Base-by-base conservation (phyloP, 2,329 filamentous ascomycete genomes). In the Diplodia corticola region DNA sequence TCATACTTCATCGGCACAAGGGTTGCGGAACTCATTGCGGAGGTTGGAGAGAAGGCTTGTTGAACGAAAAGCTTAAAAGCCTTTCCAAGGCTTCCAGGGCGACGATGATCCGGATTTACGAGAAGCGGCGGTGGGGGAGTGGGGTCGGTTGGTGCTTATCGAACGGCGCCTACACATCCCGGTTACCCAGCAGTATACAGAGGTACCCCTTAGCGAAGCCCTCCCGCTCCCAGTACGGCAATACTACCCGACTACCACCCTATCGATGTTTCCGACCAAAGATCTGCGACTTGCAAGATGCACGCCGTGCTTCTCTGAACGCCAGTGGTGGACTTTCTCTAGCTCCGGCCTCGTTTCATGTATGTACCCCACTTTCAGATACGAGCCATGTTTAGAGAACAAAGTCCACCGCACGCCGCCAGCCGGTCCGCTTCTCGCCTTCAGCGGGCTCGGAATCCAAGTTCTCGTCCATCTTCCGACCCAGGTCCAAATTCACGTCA, bases 1-100 rank as follows among this genome's bases (percentile, higher is more conserved):
- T 77, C 67, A 64, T 80, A 79, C 5, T 68, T 71, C 69, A 77
- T 73, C 4, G 77, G 77, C 4, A 76, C 69, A 17, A 80, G 69
- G 12, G 35, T 5, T 24, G 51, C 28, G 20, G 17, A 9, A 26
- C 12, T 13, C 51, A 55, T 55, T 33, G 35, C 15, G 26, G 30
- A n/a, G 7, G 40, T 17, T 20, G n/a, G 40, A 20, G 17, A 9
- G 1, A 10, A 13, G 33, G 33, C 33, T 1, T 7, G 9, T 35
- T 12, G 33, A 35, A 35, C 10, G 33, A 35, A 4, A 10, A 12
- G 3, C 33, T 35, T 10, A 35, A 10, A 12, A 10, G 9, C 28
- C 28, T 28, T 28, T 28, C 28, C 28, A 28, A 6, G 6, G 6
- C 28, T 28, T 28, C 6, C 28, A 28, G 6, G 4, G 28, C 28